Base-by-base conservation (phyloP, 495 filamentous ascomycete species). In the Lasiosphaeria ovina region DNA sequence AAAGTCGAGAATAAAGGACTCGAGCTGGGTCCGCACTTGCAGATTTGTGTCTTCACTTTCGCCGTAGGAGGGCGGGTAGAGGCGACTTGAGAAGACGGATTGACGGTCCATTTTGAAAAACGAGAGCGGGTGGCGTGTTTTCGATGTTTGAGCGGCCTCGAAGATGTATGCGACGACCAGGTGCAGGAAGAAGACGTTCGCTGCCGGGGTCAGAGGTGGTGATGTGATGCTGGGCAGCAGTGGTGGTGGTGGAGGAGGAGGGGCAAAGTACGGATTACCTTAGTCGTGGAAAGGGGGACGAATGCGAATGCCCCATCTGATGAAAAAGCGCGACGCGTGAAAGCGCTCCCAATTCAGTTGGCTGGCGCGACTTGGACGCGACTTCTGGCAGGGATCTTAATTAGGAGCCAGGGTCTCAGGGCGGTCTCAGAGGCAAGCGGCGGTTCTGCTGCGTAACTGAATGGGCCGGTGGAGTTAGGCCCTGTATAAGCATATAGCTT, bases 1-100 rank as follows among this genome's bases (percentile, higher is more conserved):
- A 72, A 97, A 99, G 66, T 96, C 90, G 38, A 97, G 84, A 62
- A 99, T 87, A 74, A 99, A 99, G 58, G 91, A 87, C 78, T 82
- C 88, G 73, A 79, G 80, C 72, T 72, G 85, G 74, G 77, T 81
- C 75, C 80, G 84, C 69, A 82, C 80, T 79, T 85, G 78, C 12
- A 76, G 71, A 40, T 81, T 79, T 60, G 73, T 78, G 66, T 85
- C 79, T 63, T 85, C 78, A 61, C 77, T 77, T 35, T 79, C 73
- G 55, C 79, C 78, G 54, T 81, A 80, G 51, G 83, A 81, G 9
- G 57, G 51, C 35, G 55, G 49, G 38, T 69, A 70, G 24, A 71
- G 51, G 11, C 66, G 85, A 81, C 64, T 89, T 82, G 66, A 94
- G 87, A 62, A 97, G 83, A 75, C 88, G 89, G 91, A 91, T 77